Conservation (phyloP, 129 eudicot species). For the Chrysanthemum makinoi region DNA sequence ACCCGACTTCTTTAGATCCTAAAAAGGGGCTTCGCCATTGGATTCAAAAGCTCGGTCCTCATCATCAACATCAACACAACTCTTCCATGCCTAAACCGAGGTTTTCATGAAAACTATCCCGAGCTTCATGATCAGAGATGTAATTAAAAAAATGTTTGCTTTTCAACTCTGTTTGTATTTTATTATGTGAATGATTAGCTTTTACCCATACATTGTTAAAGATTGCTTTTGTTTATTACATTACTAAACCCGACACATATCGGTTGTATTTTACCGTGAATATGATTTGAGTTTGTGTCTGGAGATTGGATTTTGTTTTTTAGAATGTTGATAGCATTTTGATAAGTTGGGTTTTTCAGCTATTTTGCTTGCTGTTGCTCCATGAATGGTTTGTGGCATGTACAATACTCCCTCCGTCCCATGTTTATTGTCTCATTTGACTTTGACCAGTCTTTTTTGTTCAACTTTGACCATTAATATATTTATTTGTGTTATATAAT, state of each 20-base stretch:
- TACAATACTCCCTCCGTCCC: too few relatives aligned
- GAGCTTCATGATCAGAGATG: conserved; percentile 23
- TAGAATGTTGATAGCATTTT: conserved; percentile 1
- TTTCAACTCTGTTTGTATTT: not conserved
- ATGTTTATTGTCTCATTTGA: too few relatives aligned
- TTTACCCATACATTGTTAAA: conserved; percentile 29
- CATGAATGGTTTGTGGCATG: not conserved
- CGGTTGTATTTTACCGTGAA: conserved; percentile 1
- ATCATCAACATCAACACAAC: conserved; percentile 37
- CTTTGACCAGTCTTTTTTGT: too few relatives aligned
- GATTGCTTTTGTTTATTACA: conserved; percentile 22
- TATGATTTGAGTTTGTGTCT: conserved; percentile 4
- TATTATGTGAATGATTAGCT: conserved; percentile 36
- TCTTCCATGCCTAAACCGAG: conserved; percentile 62
- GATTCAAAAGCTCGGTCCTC: conserved; percentile 72
- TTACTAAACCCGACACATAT: conserved; percentile 9
- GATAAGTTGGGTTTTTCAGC: conserved; percentile 1
- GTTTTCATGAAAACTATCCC: conserved; percentile 41
- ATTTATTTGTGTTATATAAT: too few relatives aligned
- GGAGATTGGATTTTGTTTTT: conserved; percentile 9
- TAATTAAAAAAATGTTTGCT: conserved; percentile 33
- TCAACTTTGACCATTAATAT: too few relatives aligned
- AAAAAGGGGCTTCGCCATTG: conserved; percentile 79
- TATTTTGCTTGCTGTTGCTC: not conserved
- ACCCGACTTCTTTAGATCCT: conserved; percentile 55